Base-by-base conservation (phyloP, 257 asterid genomes). In the Nicotiana attenuata region DNA sequence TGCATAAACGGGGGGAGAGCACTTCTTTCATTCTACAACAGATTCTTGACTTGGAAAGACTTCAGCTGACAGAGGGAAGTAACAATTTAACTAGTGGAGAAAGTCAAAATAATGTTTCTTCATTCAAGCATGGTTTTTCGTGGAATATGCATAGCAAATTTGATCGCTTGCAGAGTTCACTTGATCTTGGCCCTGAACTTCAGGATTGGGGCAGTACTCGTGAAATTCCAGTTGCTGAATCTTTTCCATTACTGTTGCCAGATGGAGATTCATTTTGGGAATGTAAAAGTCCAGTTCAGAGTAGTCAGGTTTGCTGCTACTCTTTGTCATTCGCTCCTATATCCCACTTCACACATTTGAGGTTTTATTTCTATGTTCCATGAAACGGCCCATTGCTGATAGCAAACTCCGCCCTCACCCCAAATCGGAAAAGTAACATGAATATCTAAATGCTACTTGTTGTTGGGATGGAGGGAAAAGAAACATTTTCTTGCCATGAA, bases 21-120 rank as follows among this genome's bases (percentile, higher is more conserved):
- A 84, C 83, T 60, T 67, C 73, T 78, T 65, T 80, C 53, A 88
- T 93, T 84, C 83, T 87, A 89, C 92, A 92, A 68, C 98, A 95
- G 87, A 92, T 93, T 82, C 81, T 79, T 52, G 92, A 91, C 82
- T 81, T 95, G 82, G 90, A 89, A 84, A 88, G 69, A 87, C 90
- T 91, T 53, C 96, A 95, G 85, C 85, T 85, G 47, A 81, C 86
- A 19, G 89, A 82, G 83, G 89, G 88, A 63, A 67, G 81, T 2
- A 82, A 83, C 76, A 76, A 24, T 75, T 77, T 85, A 76, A 19
- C 76, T 76, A 85, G 63, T 55, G 83, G 83, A 55, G 86, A 89
- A 81, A 90, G 81, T 78, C 82, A 60, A 64, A 69, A 15, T 13
- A 66, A 61, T 28, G 68, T 82, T 10, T 77, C 81, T 16, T 85